Conservation (phyloP, 2,329 filamentous ascomycete species). For the Tolypocladium sp. region DNA sequence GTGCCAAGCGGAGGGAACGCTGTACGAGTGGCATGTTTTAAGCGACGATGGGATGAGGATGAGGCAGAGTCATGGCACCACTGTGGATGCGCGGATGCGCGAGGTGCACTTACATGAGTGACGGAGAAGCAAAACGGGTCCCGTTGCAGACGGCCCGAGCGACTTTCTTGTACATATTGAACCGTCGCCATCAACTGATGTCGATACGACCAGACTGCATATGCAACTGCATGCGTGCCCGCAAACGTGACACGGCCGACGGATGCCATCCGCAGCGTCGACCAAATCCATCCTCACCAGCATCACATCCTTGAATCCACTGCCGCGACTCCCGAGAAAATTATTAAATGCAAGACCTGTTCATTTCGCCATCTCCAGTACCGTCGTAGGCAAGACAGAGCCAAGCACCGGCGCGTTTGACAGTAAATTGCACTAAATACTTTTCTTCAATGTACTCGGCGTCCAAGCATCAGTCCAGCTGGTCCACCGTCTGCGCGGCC, state of each 20-base stretch:
- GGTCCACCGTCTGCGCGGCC: constrained; percentile 18
- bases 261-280: no score
- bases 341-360: background rate
- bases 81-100: background rate
- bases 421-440: background rate
- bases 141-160: background rate
- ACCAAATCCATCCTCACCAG: no score
- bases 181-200: background rate
- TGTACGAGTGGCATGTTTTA: background rate
- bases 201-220: background rate
- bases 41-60: background rate
- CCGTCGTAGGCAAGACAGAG: no score
- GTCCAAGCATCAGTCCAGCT: constrained; percentile 22
- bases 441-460: background rate
- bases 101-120: no score
- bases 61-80: background rate
- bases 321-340: background rate
- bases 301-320: background rate
- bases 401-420: no score
- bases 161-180: background rate
- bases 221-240: background rate
- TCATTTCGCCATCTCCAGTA: background rate
- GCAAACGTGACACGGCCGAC: no score
- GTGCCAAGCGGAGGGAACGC: background rate
- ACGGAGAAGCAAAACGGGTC: background rate